Percentiles rank a stretch among this genome's conserved stretches.
Evolutionary conservation across 352 stramenopile genomes (phyloP).

Genomic region (Globisporangium mamillatum): DNA sequence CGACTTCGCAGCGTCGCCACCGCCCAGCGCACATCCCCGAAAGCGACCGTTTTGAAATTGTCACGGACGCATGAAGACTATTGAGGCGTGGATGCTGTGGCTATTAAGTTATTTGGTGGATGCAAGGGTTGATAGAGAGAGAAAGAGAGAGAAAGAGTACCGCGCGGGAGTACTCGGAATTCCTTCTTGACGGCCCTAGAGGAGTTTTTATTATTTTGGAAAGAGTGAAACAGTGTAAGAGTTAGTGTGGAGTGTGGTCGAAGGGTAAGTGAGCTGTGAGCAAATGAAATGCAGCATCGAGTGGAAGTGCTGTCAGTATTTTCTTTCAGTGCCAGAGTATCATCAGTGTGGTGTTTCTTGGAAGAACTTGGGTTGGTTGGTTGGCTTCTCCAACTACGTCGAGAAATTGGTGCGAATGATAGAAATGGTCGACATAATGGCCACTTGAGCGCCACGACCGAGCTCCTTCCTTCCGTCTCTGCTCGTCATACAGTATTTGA

Average conservation of each 20-base stretch:
- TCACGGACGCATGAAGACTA: background rate
- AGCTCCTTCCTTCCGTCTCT: background rate
- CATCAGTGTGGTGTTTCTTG: background rate
- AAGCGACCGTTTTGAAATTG: conserved; percentile 6
- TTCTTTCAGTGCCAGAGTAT: background rate
- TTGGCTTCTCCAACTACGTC: background rate
- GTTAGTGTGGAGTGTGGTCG: background rate
- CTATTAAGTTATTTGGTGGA: conserved; percentile 4
- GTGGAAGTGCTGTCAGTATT: background rate
- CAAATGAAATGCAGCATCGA: background rate
- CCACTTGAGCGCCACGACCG: background rate
- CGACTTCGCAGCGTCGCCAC: background rate
- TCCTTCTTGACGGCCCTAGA: background rate
- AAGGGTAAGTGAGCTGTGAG: background rate
- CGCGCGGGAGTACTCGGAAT: background rate
- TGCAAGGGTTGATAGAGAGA: background rate
- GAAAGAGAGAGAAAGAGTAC: background rate
- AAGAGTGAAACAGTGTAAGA: background rate
- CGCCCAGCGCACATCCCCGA: background rate
- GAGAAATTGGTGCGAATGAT: background rate
- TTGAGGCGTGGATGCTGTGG: background rate
- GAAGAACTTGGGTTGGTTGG: background rate
- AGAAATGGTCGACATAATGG: background rate
- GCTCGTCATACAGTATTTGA: background rate
- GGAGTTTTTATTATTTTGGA: background rate